These are phyloP conservation scores for Moringa oleifera DNA, from an alignment of 345 rosid genomes.

Conservation along the genomic window DNA sequence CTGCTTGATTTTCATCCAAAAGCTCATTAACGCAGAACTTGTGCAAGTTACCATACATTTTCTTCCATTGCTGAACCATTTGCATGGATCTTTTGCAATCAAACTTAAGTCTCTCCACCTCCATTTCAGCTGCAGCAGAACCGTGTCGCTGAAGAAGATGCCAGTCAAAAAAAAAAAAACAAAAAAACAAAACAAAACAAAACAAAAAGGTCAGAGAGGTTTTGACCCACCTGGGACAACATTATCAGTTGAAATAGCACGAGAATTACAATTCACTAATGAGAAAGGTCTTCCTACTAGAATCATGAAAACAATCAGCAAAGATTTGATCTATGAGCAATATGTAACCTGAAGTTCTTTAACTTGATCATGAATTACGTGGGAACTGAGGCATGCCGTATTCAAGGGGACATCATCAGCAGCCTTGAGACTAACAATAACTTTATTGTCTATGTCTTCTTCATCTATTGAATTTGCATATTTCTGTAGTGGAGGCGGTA, in stretches of 20 bases:
- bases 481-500: conserved; percentile 66
- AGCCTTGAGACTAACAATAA: conserved; percentile 37
- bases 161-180: neutral
- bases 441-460: conserved; percentile 17
- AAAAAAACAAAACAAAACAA: no score
- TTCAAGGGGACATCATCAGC: conserved; percentile 19
- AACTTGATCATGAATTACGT: conserved; percentile 47
- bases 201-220: neutral
- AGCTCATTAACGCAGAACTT: conserved; percentile 48
- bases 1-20: conserved; percentile 33
- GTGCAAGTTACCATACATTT: conserved; percentile 52
- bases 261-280: no score
- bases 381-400: conserved; percentile 33
- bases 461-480: conserved; percentile 41
- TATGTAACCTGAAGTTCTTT: conserved; percentile 63
- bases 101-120: conserved; percentile 54
- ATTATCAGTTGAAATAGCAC: neutral
- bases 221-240: neutral
- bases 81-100: conserved; percentile 32
- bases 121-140: conserved; percentile 61
- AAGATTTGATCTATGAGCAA: neutral
- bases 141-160: conserved; percentile 38
- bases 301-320: neutral
- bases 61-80: conserved; percentile 58
- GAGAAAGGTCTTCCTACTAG: no score